Evolutionary conservation across 2,329 filamentous ascomycete genomes (phyloP), one percentile per base, ranked within the genome.

Genomic region (Dendryphion nanum): DNA sequence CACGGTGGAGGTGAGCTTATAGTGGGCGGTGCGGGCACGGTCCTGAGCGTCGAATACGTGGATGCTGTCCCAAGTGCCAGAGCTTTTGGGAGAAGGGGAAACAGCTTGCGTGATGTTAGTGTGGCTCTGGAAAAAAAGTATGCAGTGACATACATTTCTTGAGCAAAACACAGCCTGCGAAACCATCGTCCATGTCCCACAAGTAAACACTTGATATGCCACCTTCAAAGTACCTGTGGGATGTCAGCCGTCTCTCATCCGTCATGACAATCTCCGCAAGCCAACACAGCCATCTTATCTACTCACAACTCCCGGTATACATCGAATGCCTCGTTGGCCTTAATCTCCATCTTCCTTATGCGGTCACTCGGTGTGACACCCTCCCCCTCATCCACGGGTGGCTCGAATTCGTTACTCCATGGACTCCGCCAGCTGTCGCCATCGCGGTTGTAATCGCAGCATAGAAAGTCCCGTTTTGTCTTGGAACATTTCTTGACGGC

Each of bases 371-470:
- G 91, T 10, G 94, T 81, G 1, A 89, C 88, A 1, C 89, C 88
- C 62, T 95, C 90, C 17, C 81, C 82, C 33, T 81, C 79, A 34
- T 76, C 77, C 43, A 95, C 78, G 12, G 89, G 86, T 14, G 91
- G 93, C 65, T 97, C 89, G 68, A 98, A 98, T 70, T 95, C 86
- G 72, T 97, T 97, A 72, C 85, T 93, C 93, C 93, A 98, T n/a
- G 93, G 93, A 50, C 88, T 95, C 47, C 93, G 86, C 78, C 95
- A 95, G 71, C 86, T 94, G 73, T 96, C 91, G 47, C 93, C 93
- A 70, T 98, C 93, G 50, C 93, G 90, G 78, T 98, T 98, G 79
- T 98, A 98, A 78, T 98, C 93, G 77, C 93, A 98, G 60, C 96
- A 86, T 35, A 98, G 82, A 74, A 95, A 98, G 72, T 97, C 93